A percentile compares a stretch with the other conserved stretches of the same genome.
Evolutionary conservation across 2,329 filamentous ascomycete genomes (phyloP).

Genomic region (Acephala macrosclerotiorum): DNA sequence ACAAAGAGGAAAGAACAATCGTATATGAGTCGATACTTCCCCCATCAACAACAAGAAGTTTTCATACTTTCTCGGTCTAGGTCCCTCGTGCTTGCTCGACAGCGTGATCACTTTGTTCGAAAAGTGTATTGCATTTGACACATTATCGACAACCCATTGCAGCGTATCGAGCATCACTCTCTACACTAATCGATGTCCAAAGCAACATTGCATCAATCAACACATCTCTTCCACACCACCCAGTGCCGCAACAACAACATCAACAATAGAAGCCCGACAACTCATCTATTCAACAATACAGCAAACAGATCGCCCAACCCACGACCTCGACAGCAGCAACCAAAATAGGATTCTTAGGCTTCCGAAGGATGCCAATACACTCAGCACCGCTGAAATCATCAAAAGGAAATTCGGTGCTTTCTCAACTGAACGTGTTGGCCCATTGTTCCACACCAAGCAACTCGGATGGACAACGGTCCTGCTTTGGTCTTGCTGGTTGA

Average conservation of each 20-base stretch:
- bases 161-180: neutral
- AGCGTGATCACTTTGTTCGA: constrained; percentile 3
- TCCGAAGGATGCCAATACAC: constrained; percentile 45
- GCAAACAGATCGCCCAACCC: neutral
- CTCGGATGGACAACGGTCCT: constrained; percentile 59
- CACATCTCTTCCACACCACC: neutral
- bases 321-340: constrained; percentile 3
- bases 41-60: neutral
- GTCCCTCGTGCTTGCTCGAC: neutral
- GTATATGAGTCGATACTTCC: neutral
- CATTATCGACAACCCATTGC: neutral
- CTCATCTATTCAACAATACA: neutral
- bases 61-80: neutral
- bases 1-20: neutral
- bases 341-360: constrained; percentile 47
- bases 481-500: constrained; percentile 83
- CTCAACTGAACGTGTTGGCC: constrained; percentile 69
- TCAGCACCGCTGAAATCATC: constrained; percentile 33
- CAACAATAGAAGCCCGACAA: neutral
- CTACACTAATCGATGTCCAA: neutral
- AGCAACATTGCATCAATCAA: neutral
- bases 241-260: neutral
- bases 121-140: neutral
- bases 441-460: constrained; percentile 66
- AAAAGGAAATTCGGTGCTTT: constrained; percentile 65